phyloP scores from a whole-genome alignment of 768 basidiomycete species.

The Cystofilobasidium ferigula region DNA sequence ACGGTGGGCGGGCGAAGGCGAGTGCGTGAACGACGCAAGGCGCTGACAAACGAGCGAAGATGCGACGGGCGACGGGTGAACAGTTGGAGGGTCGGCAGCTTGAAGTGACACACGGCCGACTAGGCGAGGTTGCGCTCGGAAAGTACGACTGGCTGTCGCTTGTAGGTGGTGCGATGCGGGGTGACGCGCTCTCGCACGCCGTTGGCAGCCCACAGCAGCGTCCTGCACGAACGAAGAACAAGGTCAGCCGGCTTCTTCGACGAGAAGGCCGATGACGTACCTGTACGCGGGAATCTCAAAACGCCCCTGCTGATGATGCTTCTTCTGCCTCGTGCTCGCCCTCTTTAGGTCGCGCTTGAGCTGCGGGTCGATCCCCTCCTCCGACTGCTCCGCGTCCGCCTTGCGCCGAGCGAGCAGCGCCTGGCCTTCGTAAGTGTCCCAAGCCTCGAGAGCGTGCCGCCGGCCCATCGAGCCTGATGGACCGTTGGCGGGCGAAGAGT shows the following conservation, averaged over 20 bases:
- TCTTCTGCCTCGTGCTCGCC: not conserved
- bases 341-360: constrained; percentile 44
- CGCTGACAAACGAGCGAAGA: no score
- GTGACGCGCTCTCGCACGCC: constrained; percentile 1
- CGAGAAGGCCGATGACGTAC: not conserved
- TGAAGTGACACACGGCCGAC: no score
- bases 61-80: no score
- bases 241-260: no score
- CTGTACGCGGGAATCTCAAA: not conserved
- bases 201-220: not conserved
- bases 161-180: not conserved
- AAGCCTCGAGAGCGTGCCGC: constrained; percentile 40
- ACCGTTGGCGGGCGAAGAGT: constrained; percentile 18
- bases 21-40: no score
- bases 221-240: not conserved
- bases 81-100: no score
- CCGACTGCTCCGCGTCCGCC: constrained; percentile 36
- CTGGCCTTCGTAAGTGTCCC: constrained; percentile 45
- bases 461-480: constrained; percentile 33
- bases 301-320: not conserved
- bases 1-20: no score
- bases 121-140: not conserved
- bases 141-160: not conserved
- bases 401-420: constrained; percentile 39
- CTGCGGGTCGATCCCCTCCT: constrained; percentile 43